Conservation (phyloP, 257 asterid species). For the Striga asiatica region DNA sequence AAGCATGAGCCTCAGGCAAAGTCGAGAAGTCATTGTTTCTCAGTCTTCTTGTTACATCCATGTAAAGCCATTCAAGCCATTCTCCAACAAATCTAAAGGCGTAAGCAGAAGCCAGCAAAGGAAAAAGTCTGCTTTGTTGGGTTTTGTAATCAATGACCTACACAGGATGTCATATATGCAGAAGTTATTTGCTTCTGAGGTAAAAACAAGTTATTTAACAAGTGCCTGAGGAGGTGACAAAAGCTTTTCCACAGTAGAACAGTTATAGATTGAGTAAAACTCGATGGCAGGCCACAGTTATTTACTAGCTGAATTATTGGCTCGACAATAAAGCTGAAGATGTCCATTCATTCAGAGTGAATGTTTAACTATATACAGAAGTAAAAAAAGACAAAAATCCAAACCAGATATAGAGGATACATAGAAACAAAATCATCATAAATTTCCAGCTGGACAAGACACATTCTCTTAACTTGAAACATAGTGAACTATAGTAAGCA, state of each 20-base stretch:
- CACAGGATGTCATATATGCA: background rate
- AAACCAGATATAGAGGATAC: background rate
- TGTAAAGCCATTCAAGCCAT: constrained; percentile 91
- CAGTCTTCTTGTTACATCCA: constrained; percentile 73
- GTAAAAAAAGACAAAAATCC: constrained; percentile 1
- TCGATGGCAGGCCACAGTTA: background rate
- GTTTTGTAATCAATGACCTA: constrained; percentile 95
- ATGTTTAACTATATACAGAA: background rate
- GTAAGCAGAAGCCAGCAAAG: constrained; percentile 92
- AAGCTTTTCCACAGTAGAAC: background rate
- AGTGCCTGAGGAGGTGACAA: background rate
- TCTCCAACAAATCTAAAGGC: constrained; percentile 96
- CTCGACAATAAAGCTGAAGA: background rate
- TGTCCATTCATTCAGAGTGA: background rate
- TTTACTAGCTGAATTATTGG: background rate
- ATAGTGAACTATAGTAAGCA: background rate
- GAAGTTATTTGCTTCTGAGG: background rate
- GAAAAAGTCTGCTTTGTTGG: constrained; percentile 90
- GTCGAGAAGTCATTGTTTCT: constrained; percentile 82
- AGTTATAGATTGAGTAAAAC: background rate
- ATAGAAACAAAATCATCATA: background rate
- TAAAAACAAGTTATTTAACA: background rate
- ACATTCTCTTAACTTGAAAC: background rate
- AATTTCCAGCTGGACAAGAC: background rate
- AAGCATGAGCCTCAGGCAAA: constrained; percentile 95